Percentiles rank a stretch among this genome's conserved stretches.
Evolutionary conservation across 768 basidiomycete species (phyloP).

Genomic region (Boletus pseudo-olivaceus): DNA sequence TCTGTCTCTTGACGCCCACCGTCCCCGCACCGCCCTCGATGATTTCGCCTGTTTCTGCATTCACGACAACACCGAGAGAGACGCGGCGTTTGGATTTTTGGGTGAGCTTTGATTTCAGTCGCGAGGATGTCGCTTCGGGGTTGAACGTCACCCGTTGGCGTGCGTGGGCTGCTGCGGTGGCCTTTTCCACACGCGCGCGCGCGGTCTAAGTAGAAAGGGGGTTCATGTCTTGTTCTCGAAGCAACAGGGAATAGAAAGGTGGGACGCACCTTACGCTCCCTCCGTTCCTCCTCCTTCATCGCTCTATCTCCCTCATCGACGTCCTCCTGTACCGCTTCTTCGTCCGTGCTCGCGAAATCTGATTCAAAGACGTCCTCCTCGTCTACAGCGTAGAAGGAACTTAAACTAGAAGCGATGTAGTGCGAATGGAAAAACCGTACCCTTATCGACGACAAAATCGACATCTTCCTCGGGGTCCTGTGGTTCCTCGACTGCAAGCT

Average conservation of each 20-base stretch:
- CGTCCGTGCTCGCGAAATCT: conserved; percentile 85
- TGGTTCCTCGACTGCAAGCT: conserved; percentile 41
- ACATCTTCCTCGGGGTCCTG: conserved; percentile 69
- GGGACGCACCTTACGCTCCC: conserved; percentile 27
- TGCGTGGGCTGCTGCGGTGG: conserved; percentile 63
- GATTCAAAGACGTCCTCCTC: conserved; percentile 81
- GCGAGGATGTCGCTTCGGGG: conserved; percentile 40
- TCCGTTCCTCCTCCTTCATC: conserved; percentile 59
- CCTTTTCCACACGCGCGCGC: conserved; percentile 55
- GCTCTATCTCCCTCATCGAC: conserved; percentile 53
- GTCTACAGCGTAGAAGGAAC: conserved; percentile 39
- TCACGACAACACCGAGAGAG: conserved; percentile 50
- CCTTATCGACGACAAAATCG: conserved; percentile 67
- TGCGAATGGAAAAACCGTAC: conserved; percentile 29
- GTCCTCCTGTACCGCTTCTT: conserved; percentile 51
- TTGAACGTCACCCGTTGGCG: conserved; percentile 68
- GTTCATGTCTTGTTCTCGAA: neutral
- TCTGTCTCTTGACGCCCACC: conserved; percentile 43
- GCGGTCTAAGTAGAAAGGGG: conserved; percentile 40
- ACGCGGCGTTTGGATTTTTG: conserved; percentile 44
- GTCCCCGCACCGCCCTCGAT: conserved; percentile 32
- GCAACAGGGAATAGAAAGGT: neutral
- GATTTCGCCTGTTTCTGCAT: conserved; percentile 62
- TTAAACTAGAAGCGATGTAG: neutral
- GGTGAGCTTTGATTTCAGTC: conserved; percentile 23